Conservation (phyloP, 2,329 filamentous ascomycete species). For the Septoria linicola region DNA sequence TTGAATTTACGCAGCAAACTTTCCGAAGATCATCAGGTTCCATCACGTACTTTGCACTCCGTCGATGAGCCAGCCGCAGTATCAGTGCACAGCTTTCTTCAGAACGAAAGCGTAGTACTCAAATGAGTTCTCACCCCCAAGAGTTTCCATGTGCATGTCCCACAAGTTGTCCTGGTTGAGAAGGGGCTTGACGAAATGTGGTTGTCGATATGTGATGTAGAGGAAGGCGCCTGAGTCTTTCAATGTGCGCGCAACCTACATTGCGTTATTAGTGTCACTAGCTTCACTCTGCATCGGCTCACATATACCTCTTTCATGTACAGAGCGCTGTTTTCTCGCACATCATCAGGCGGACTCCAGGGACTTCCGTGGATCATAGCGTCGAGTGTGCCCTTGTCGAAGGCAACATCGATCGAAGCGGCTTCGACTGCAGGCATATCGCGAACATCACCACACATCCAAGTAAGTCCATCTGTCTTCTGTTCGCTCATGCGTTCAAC, state of each 20-base stretch:
- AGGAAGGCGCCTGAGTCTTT: conserved; percentile 35
- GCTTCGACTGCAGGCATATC: conserved; percentile 47
- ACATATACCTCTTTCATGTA: conserved; percentile 29
- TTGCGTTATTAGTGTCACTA: not conserved
- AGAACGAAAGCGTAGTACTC: conserved; percentile 52
- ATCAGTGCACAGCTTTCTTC: conserved; percentile 39
- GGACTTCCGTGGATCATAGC: conserved; percentile 38
- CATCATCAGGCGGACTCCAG: conserved; percentile 35
- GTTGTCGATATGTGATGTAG: conserved; percentile 52
- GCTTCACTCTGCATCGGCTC: not conserved
- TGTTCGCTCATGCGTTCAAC: conserved; percentile 54
- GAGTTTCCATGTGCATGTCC: conserved; percentile 46
- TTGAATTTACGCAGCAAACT: too few relatives aligned
- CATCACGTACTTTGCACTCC: too few relatives aligned
- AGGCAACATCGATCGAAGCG: conserved; percentile 54
- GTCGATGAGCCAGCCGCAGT: too few relatives aligned
- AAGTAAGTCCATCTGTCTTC: conserved; percentile 50
- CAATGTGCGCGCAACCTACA: conserved; percentile 32
- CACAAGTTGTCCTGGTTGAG: conserved; percentile 47
- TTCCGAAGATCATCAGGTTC: too few relatives aligned
- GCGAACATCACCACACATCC: conserved; percentile 54
- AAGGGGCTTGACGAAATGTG: conserved; percentile 54
- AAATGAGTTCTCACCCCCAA: conserved; percentile 45
- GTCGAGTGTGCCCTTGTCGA: conserved; percentile 43
- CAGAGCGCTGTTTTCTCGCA: conserved; percentile 29